Evolutionary conservation across 2,329 filamentous ascomycete species (phyloP), one percentile per base, ranked within the genome.

Genomic region (Colletotrichum incanum): DNA sequence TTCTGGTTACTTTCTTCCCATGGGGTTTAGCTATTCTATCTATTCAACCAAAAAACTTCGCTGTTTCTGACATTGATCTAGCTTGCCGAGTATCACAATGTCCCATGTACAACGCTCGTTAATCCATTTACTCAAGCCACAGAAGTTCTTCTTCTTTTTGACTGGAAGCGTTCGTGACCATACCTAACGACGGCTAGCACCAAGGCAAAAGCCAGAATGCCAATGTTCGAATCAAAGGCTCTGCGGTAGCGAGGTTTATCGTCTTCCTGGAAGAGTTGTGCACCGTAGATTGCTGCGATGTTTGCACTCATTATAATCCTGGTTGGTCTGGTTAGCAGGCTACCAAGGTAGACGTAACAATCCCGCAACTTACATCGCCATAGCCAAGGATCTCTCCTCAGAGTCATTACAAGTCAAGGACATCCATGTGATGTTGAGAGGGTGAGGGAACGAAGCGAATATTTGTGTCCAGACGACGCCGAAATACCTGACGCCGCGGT

Each of bases 261-360:
- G 64, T 89, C 86, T 0, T 79, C 74, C 28, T 86, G 86, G 83
- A 91, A 91, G 72, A 91, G 87, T 76, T 91, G 89, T 0, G 88
- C 88, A 4, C 89, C 89, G 66, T 89, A 89, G 63, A 91, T 91
- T 28, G 88, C 89, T 0, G 89, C 88, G 34, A 87, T 88, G 74
- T 91, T 91, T 59, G 88, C 89, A 26, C 87, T 86, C 89, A 91
- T 91, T 71, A 91, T 89, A 63, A 90, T 83, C 79, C 84, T 86
- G 31, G 26, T 50, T 18, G 34, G 26, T 41, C 23, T 28, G 39
- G 23, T 60, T 47, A 60, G 43, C n/a, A 16, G 43, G 43, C 43
- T 11, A 7, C 18, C 43, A 20, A 47, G 7, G n/a, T 9, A 47
- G 11, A 11, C 18, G 20, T 47, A 9, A 47, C 43, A 4, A 16